Evolutionary conservation across 768 basidiomycete genomes (phyloP).

Genomic region (Cantharellus anzutake): DNA sequence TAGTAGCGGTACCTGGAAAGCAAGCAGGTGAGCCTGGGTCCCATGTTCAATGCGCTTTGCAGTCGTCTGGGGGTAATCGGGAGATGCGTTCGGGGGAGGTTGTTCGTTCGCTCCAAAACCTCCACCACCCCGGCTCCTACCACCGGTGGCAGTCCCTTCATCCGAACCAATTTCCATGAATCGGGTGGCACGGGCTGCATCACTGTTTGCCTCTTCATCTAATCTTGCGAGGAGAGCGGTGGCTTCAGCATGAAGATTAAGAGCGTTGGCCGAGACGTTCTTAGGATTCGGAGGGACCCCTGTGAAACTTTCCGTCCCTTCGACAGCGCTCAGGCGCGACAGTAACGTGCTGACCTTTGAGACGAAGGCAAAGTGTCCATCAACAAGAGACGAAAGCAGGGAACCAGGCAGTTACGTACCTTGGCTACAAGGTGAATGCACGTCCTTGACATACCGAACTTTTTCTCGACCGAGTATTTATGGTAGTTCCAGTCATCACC

Average conservation of each 20-base stretch:
- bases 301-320: not conserved
- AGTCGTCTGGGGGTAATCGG: not conserved
- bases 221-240: conserved; percentile 14
- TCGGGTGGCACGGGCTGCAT: not conserved
- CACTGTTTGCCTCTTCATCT: conserved; percentile 12
- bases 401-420: conserved; percentile 7
- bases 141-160: not conserved
- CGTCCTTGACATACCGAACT: conserved; percentile 23
- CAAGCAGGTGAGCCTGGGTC: conserved; percentile 20
- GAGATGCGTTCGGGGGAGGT: not conserved
- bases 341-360: not conserved
- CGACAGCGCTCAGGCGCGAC: not conserved
- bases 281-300: not conserved
- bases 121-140: too few relatives aligned
- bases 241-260: conserved; percentile 6
- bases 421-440: conserved; percentile 16
- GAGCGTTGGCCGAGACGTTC: not conserved
- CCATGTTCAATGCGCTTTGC: conserved; percentile 16
- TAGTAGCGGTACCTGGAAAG: conserved; percentile 16
- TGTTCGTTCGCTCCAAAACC: not conserved
- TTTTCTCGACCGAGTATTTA: conserved; percentile 26
- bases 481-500: conserved; percentile 18
- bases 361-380: not conserved
- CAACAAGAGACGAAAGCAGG: not conserved
- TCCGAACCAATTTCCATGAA: not conserved